Evolutionary conservation across 495 filamentous ascomycete species (phyloP).

Genomic region (Neurospora africana): DNA sequence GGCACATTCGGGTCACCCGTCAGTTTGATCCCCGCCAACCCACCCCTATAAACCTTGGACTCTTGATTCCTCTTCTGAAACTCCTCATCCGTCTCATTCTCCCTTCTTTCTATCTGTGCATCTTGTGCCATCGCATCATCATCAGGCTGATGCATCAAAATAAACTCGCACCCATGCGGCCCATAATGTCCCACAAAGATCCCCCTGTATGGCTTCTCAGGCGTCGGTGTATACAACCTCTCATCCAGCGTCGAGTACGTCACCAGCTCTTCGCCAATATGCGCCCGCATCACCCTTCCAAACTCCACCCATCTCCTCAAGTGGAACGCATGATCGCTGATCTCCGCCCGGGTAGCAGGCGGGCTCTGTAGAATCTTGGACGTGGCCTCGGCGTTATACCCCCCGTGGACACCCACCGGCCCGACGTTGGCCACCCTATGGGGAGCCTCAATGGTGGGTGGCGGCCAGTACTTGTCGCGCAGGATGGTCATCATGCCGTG

Average conservation of each 20-base stretch:
- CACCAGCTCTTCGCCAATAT: slow-evolving; percentile 52
- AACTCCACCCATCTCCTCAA: slow-evolving; percentile 60
- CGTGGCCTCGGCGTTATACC: slow-evolving; percentile 15
- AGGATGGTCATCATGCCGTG: slow-evolving; percentile 27
- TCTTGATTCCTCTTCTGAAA: slow-evolving; percentile 25
- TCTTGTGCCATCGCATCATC: slow-evolving; percentile 2
- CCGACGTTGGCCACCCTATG: slow-evolving; percentile 36
- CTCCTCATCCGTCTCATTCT: slow-evolving; percentile 28
- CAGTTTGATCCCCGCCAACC: slow-evolving; percentile 73
- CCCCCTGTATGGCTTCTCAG: slow-evolving; percentile 70
- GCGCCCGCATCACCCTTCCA: slow-evolving; percentile 15
- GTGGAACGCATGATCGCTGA: slow-evolving; percentile 57
- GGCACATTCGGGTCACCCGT: slow-evolving; percentile 87
- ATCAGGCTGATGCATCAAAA: slow-evolving; percentile 66
- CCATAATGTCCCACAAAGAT: slow-evolving; percentile 91
- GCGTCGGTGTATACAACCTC: slow-evolving; percentile 62
- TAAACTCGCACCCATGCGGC: slow-evolving; percentile 79
- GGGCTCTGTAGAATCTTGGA: slow-evolving; percentile 17
- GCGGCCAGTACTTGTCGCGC: slow-evolving; percentile 59
- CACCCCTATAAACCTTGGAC: slow-evolving; percentile 41
- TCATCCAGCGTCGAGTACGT: slow-evolving; percentile 71
- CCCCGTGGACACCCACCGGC: slow-evolving; percentile 19
- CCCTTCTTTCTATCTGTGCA: slow-evolving; percentile 13
- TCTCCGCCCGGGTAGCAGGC: slow-evolving; percentile 34
- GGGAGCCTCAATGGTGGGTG: slow-evolving; percentile 51